Evolutionary conservation across 495 filamentous ascomycete genomes (phyloP), one percentile per base, ranked within the genome.

Genomic region (Lichina pygmaea): DNA sequence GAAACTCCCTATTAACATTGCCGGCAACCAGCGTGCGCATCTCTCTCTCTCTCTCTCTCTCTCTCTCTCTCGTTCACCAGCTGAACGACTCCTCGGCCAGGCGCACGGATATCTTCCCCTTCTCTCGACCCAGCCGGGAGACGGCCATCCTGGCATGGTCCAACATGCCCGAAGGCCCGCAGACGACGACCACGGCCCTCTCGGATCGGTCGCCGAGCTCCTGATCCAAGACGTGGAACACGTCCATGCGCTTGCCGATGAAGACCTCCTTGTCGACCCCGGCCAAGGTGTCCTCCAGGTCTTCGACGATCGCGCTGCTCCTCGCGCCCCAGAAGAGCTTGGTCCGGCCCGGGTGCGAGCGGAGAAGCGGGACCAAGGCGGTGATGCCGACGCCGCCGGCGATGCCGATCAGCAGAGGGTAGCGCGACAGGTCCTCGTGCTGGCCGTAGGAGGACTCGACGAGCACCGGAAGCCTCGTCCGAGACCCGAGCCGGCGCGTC

Each of bases 201-300:
- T 86, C 89, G 11, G 85, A 66, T 33, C 85, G 68, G 24, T 66
- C 62, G 50, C 75, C 67, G 50, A 93, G 69, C 59, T 89, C 77
- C 53, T 78, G 73, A 47, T 81, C 72, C 24, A 97, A 60, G 0
- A 97, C 64, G 37, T 94, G 67, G 49, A 94, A 86, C 54, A 81
- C 67, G 49, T 91, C 86, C 89, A 97, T 95, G 80, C 81, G 94
- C 8, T 76, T 72, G 7, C 81, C 70, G 41, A 94, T 81, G 89
- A 89, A 95, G 54, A 83, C 73, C 32, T 94, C 69, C 50, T 85
- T 78, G 45, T 93, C 86, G 12, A 73, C 73, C 38, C 83, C 79
- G 48, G 83, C 81, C 46, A 93, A 75, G 53, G 91, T 74, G 89
- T 86, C 93, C 48, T 92, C 71, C 33, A 97, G 73, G 2, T 72